Evolutionary conservation across 768 basidiomycete species (phyloP).

Genomic region (Podaxis sp.): DNA sequence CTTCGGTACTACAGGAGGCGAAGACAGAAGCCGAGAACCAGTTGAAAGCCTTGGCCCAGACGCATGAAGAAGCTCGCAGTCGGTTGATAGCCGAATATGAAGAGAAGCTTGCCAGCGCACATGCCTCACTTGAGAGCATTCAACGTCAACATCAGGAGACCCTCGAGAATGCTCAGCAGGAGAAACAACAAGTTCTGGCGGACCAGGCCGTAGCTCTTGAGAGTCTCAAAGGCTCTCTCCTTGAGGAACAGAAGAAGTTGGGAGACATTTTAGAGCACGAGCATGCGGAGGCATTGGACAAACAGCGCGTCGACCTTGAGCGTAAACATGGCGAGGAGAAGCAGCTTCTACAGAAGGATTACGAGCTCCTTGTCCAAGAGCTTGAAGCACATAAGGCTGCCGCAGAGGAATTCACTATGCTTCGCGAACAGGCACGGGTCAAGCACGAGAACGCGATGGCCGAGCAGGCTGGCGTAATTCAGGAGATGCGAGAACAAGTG

Average conservation of each 20-base stretch:
- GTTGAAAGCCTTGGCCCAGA: constrained; percentile 29
- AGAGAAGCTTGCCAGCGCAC: constrained; percentile 40
- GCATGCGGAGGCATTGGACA: background rate
- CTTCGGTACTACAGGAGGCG: constrained; percentile 34
- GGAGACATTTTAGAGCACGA: constrained; percentile 10
- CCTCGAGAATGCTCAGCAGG: constrained; percentile 35
- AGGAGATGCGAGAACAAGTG: constrained; percentile 51
- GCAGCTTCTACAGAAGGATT: constrained; percentile 46
- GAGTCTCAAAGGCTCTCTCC: constrained; percentile 42
- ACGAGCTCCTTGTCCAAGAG: constrained; percentile 53
- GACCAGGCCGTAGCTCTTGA: constrained; percentile 29
- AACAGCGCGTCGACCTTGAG: constrained; percentile 4
- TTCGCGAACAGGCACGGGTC: constrained; percentile 42
- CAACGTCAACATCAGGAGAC: constrained; percentile 35
- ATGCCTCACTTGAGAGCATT: constrained; percentile 37
- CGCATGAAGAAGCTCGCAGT: constrained; percentile 41
- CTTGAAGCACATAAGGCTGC: constrained; percentile 59
- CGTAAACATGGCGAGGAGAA: constrained; percentile 33
- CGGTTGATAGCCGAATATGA: constrained; percentile 49
- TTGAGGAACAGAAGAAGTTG: constrained; percentile 34
- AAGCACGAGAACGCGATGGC: constrained; percentile 47
- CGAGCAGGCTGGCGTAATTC: constrained; percentile 50
- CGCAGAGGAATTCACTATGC: constrained; percentile 47
- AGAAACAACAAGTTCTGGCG: constrained; percentile 31
- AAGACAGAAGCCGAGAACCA: constrained; percentile 27